Base-by-base conservation (phyloP, 768 basidiomycete genomes). In the Boletus pseudo-olivaceus region DNA sequence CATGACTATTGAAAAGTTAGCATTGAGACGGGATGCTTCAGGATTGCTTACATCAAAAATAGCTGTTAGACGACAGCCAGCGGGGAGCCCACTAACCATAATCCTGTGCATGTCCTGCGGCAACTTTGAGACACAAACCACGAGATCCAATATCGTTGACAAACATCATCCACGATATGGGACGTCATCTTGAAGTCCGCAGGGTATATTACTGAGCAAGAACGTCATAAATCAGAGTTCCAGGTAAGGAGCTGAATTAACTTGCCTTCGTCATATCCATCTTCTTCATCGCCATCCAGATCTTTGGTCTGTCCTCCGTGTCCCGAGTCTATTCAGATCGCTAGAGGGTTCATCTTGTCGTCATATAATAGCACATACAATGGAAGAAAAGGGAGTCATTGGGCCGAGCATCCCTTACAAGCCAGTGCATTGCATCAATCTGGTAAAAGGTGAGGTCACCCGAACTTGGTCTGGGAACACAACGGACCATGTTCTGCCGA, bases 221-320 rank as follows among this genome's bases (percentile, higher is more conserved):
- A 33, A 19, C 1, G 8, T 19, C 39, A 43, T 54, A 11, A 54
- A 32, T 26, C 19, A 20, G 11, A 37, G 27, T 41, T 33, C n/a
- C 14, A 47, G 27, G 35, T 1, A 30, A 47, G 56, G 54, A 60
- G 63, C 35, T 42, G 46, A 20, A 19, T 35, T 35, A n/a, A 50
- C 56, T 55, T 56, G 47, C 87, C 85, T 81, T 93, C 90, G 61
- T 94, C 91, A 59, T 72, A 82, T 12, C 93, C 93, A 67, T 94
- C 93, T 0, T 72, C 82, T 71, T 95, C 91, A 61, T 94, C 90
- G 1, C 90, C 91, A 59, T 92, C 84, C 3, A 72, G 33, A 69
- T 97, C 96, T 57, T 88, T 79, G 0, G 88, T 87, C 72, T 94
- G 94, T 14, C 93, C 94, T 35, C 96, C 96, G 59, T 98, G 96